Evolutionary conservation across 257 asterid species (phyloP).

Genomic region (Salvia miltiorrhiza): DNA sequence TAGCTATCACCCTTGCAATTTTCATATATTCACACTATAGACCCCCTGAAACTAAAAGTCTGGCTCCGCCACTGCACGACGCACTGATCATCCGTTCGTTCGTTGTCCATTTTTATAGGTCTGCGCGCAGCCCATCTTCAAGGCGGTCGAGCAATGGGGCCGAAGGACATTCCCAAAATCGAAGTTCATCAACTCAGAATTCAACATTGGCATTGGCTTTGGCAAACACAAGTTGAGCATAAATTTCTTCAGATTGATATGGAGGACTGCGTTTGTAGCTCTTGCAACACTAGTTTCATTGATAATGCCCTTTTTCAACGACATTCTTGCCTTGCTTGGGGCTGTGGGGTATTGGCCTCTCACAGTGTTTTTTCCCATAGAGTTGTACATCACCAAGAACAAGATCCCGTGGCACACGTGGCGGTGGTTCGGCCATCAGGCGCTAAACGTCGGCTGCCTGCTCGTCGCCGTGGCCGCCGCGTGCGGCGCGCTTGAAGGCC

Average conservation of each 20-base stretch:
- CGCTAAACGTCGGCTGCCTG: slow-evolving; percentile 41
- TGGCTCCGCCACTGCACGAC: too few species aligned
- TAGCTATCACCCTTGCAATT: too few species aligned
- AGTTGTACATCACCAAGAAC: slow-evolving; percentile 42
- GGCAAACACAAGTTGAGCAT: slow-evolving; percentile 12
- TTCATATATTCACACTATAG: too few species aligned
- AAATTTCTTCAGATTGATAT: slow-evolving; percentile 41
- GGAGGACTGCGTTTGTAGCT: slow-evolving; percentile 46
- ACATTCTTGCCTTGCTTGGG: slow-evolving; percentile 44
- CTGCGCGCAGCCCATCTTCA: slow-evolving; percentile 41
- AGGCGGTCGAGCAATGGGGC: slow-evolving; percentile 38
- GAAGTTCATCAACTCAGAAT: neutral
- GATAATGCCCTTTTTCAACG: slow-evolving; percentile 56
- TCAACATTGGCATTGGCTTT: too few species aligned
- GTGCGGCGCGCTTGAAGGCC: slow-evolving; percentile 57
- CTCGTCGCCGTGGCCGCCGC: slow-evolving; percentile 51
- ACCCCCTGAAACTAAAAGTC: too few species aligned
- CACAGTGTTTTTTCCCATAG: slow-evolving; percentile 51
- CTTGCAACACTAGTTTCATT: slow-evolving; percentile 43
- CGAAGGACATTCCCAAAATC: slow-evolving; percentile 36
- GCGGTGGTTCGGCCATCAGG: slow-evolving; percentile 46
- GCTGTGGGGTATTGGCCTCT: slow-evolving; percentile 61
- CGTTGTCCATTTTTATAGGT: slow-evolving; percentile 26
- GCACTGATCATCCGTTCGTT: too few species aligned
- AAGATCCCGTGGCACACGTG: slow-evolving; percentile 27